Evolutionary conservation across 1,284 basidiomycete genomes (phyloP).

Genomic region (Cutaneotrichosporon arboriforme): DNA sequence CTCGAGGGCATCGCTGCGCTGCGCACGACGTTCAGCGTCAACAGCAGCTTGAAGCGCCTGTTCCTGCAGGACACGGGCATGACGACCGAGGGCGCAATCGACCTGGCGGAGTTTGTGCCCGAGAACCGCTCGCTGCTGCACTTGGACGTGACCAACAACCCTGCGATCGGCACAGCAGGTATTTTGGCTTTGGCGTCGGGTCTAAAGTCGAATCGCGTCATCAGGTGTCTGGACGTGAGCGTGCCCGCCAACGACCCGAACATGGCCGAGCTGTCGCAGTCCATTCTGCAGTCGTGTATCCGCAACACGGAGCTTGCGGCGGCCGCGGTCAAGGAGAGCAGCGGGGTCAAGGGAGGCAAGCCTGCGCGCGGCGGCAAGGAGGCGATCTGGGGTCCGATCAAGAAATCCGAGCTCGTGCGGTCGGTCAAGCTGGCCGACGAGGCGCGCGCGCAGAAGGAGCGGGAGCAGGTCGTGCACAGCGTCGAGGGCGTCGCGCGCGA

Average conservation of each 20-base stretch:
- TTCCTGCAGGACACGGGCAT: constrained; percentile 83
- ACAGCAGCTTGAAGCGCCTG: constrained; percentile 83
- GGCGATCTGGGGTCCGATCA: constrained; percentile 50
- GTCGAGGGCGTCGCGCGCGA: constrained; percentile 43
- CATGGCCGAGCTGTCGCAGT: constrained; percentile 59
- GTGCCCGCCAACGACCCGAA: constrained; percentile 84
- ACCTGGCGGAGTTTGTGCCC: constrained; percentile 91
- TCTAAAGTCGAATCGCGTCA: constrained; percentile 69
- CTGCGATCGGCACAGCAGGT: constrained; percentile 72
- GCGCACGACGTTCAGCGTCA: constrained; percentile 86
- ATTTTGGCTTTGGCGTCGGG: constrained; percentile 87
- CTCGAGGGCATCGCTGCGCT: constrained; percentile 83
- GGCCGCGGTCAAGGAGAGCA: constrained; percentile 19
- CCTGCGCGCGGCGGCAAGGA: constrained; percentile 25
- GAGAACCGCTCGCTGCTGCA: constrained; percentile 82
- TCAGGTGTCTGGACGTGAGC: constrained; percentile 89
- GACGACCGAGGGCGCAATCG: constrained; percentile 80
- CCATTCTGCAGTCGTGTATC: constrained; percentile 62
- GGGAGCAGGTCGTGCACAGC: constrained; percentile 30
- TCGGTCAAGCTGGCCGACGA: constrained; percentile 47
- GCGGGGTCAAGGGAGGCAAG: constrained; percentile 7
- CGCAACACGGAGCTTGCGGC: constrained; percentile 71
- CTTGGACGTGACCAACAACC: constrained; percentile 75
- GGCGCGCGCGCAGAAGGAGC: constrained; percentile 36
- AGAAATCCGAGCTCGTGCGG: constrained; percentile 48